Evolutionary conservation across 768 basidiomycete genomes (phyloP).

Genomic region (Lactifluus hygrophoroides): DNA sequence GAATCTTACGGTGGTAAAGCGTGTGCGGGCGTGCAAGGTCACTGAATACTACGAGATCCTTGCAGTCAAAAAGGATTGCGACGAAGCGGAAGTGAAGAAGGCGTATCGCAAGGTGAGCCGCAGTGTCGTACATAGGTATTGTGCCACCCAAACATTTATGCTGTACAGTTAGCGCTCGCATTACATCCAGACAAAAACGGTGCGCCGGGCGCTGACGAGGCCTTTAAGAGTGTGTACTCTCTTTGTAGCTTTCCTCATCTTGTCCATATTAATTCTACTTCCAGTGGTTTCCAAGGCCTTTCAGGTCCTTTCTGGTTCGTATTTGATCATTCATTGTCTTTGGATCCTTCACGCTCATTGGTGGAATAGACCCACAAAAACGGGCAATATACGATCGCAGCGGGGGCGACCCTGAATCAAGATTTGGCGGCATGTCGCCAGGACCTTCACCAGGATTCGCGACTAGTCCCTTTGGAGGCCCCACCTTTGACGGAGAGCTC

Average conservation of each 20-base stretch:
- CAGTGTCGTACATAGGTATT: background rate
- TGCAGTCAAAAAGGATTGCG: slow-evolving; percentile 67
- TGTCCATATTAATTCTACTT: slow-evolving; percentile 9
- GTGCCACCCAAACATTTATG: background rate
- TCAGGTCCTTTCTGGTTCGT: slow-evolving; percentile 76
- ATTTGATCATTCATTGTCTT: background rate
- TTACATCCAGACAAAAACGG: slow-evolving; percentile 92
- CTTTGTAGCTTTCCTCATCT: slow-evolving; percentile 8
- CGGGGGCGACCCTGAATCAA: slow-evolving; percentile 84
- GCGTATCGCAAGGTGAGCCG: slow-evolving; percentile 85
- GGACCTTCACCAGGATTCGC: slow-evolving; percentile 42
- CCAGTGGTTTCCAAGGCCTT: slow-evolving; percentile 97
- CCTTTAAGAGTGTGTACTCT: slow-evolving; percentile 78
- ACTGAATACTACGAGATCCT: slow-evolving; percentile 94
- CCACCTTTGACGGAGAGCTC: slow-evolving; percentile 70
- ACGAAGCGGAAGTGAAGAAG: slow-evolving; percentile 82
- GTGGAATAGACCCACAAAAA: slow-evolving; percentile 66
- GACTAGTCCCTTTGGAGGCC: slow-evolving; percentile 36
- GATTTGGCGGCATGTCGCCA: slow-evolving; percentile 56
- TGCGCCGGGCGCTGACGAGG: slow-evolving; percentile 96
- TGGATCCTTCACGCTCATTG: background rate
- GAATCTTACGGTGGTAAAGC: slow-evolving; percentile 73
- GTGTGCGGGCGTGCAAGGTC: slow-evolving; percentile 77
- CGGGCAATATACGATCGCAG: slow-evolving; percentile 78
- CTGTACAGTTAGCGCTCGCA: slow-evolving; percentile 67